Base-by-base conservation (phyloP, 2,329 filamentous ascomycete genomes). In the Verticillium zaregamsianum region DNA sequence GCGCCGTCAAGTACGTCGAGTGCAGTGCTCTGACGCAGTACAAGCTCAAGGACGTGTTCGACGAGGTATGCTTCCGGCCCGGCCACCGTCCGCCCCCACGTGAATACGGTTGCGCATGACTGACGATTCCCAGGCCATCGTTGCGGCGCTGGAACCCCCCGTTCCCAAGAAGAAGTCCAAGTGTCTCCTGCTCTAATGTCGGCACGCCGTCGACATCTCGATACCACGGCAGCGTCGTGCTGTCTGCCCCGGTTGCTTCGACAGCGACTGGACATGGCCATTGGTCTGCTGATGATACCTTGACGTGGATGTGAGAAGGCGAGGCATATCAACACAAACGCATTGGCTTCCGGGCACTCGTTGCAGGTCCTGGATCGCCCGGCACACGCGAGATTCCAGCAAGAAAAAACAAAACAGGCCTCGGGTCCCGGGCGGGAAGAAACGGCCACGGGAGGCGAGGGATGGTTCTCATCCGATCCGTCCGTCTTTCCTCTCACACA, bases 11-110 rank as follows among this genome's bases (percentile, higher is more conserved):
- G 83, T 99, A 99, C 71, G 95, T 98, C 66, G 95, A 99, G 81
- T 99, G 95, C 82, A 97, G 93, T 74, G 95, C 95, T 62, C 81
- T 99, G 76, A 98, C 95, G 65, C 95, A 99, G 82, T 97, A 93
- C 81, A 97, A 97, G 80, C 81, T 99, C 68, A 99, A 99, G 84
- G 95, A 98, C 74, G 95, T 99, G 20, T 99, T 99, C 78, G 95
- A 99, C 72, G 95, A 98, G 90, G 93, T 97, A 85, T 69, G 85
- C 73, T 9, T 58, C 57, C 35, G 20, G 33, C 33, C 39, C 33
- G 9, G 12, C 49, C 20, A 3, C 33, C 14, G 9, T 14, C 14
- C 49, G 15, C 23, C 49, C 14, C 14, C n/a, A 49, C 57, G 62
- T 70, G 32, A 61, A 8, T 6, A 17, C 14, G n/a, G 7, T 12